Evolutionary conservation across 768 basidiomycete species (phyloP), one percentile per base, ranked within the genome.

Genomic region (Fistulinella prunicolor): DNA sequence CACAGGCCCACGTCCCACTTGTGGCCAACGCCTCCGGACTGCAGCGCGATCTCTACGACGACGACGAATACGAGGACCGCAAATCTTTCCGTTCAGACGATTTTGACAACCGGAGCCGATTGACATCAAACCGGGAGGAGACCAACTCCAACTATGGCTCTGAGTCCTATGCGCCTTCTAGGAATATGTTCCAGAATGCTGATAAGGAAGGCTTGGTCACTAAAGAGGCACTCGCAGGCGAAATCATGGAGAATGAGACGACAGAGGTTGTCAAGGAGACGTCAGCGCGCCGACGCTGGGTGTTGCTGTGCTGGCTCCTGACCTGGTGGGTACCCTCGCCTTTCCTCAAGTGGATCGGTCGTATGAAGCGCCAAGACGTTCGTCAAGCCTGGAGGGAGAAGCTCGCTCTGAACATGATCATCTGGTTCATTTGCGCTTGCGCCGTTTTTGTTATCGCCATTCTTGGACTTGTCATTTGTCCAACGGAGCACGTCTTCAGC

Each of bases 311-410:
- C 56, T 92, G 91, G 87, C 63, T 89, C 14, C 72, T 97, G 43
- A 99, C 96, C 1, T 99, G 79, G 74, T 98, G 92, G 91, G 69
- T 93, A 6, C 96, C 95, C 0, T 82, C 77, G 12, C 77, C 76
- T 3, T 67, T 84, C 42, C 70, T 99, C 36, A 74, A 68, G 9
- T 83, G 79, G 63, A 53, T 90, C 45, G 94, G 95, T 1, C 78
- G 90, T 23, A 96, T 97, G 94, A 96, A 97, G 71, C 86, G 95
- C 7, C 66, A 86, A 53, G 96, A 99, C 59, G 77, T 99, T 20
- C 82, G 88, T 21, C 93, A 97, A 67, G 96, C 96, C 2, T 99
- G 96, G 96, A 75, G 95, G 49, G 96, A 98, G 70, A 98, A 99
- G 68, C 75, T 97, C 1, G 90, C 92, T 3, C 79, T 97, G 61